These are phyloP conservation scores for Sphagnurus paluster DNA, from an alignment of 1,284 basidiomycete genomes.

Conservation along the genomic window DNA sequence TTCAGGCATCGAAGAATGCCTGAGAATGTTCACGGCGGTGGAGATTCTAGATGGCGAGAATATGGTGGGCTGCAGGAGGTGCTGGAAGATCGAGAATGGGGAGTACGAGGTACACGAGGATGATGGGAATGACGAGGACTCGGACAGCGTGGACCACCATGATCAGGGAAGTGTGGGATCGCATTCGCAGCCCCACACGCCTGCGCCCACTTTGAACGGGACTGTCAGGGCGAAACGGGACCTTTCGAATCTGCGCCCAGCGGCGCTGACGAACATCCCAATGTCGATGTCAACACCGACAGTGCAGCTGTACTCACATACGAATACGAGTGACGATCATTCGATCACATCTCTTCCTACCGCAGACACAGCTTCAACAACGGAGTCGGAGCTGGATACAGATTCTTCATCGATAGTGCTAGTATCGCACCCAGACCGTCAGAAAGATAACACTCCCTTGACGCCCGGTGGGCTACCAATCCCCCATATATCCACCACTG, in stretches of 20 bases:
- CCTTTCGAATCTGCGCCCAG: conserved; percentile 15
- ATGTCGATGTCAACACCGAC: conserved; percentile 34
- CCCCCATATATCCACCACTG: conserved; percentile 55
- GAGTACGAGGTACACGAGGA: conserved; percentile 40
- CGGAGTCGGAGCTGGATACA: conserved; percentile 12
- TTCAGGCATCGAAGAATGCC: conserved; percentile 68
- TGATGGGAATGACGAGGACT: conserved; percentile 35
- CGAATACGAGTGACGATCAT: conserved; percentile 25
- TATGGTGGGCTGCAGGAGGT: conserved; percentile 88
- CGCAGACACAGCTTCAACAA: conserved; percentile 10
- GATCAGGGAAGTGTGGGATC: too few species aligned
- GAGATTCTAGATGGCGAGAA: conserved; percentile 93
- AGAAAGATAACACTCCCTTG: background rate
- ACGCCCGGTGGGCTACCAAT: conserved; percentile 23
- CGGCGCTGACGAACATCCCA: conserved; percentile 23
- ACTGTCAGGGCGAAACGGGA: background rate
- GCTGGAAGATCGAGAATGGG: conserved; percentile 87
- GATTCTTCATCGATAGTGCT: conserved; percentile 2
- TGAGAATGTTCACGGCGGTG: conserved; percentile 86
- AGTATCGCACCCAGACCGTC: background rate
- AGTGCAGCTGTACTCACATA: conserved; percentile 26
- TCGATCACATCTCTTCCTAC: conserved; percentile 30
- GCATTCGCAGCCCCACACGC: conserved; percentile 6
- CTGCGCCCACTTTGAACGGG: background rate
- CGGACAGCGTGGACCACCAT: conserved; percentile 30